Percentiles rank a stretch among this genome's conserved stretches.
Conservation (phyloP, 441 rosid genomes). For the Rhodomyrtus psidioides region DNA sequence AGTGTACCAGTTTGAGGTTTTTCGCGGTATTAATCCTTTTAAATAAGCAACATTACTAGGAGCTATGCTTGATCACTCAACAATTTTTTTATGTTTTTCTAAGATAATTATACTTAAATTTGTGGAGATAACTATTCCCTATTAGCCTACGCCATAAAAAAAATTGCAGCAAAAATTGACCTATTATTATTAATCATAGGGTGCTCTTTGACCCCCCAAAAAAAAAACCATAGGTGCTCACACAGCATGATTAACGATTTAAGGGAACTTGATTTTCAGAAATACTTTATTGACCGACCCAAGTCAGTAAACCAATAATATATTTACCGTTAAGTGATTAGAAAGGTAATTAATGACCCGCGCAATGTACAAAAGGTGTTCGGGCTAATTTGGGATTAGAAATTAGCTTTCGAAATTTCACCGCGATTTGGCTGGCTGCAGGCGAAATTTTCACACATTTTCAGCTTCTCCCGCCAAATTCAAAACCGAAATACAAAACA, state of each 20-base stretch:
- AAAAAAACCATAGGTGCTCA: not conserved
- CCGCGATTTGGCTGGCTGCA: not conserved
- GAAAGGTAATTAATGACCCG: not conserved
- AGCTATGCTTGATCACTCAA: not conserved
- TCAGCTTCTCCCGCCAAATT: not conserved
- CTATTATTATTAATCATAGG: too few species aligned
- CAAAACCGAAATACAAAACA: not conserved
- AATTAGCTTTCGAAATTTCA: not conserved
- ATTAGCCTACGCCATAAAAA: not conserved
- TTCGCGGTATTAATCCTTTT: too few species aligned
- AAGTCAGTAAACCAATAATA: not conserved
- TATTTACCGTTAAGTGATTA: not conserved
- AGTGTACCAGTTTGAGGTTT: too few species aligned
- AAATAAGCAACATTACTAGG: not conserved
- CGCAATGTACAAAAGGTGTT: not conserved
- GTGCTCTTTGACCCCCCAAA: too few species aligned
- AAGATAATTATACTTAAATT: not conserved
- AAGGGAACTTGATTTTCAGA: not conserved
- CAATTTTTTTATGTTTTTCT: too few species aligned
- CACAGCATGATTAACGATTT: accelerated
- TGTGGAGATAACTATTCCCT: not conserved
- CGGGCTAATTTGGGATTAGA: not conserved
- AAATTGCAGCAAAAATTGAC: too few species aligned
- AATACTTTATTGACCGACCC: not conserved
- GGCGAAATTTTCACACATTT: not conserved